These are phyloP conservation scores for Cyclotella distinguenda DNA, from an alignment of 108 stramenopile species.

Conservation along the genomic window DNA sequence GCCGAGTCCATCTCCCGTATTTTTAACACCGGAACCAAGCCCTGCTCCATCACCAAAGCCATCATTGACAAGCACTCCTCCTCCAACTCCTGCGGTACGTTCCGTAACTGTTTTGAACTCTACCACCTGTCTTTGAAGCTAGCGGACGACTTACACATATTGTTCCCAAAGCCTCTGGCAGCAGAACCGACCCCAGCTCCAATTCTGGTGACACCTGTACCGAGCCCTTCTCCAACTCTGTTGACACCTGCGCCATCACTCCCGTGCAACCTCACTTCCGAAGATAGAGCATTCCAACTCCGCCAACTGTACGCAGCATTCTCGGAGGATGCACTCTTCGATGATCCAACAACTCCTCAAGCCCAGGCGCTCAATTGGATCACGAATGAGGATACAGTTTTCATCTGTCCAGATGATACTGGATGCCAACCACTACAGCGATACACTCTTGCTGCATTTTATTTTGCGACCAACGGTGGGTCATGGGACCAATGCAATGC, in stretches of 20 bases:
- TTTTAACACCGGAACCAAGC: slow-evolving; percentile 1
- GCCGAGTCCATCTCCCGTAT: neutral
- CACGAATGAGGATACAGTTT: slow-evolving; percentile 49
- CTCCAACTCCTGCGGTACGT: neutral
- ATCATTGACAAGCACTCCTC: neutral
- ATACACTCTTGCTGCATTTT: slow-evolving; percentile 28
- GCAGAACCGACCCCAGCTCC: slow-evolving; percentile 12
- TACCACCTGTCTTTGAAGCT: too few relatives aligned
- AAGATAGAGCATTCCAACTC: slow-evolving; percentile 22
- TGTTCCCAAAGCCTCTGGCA: too few relatives aligned
- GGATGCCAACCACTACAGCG: slow-evolving; percentile 21
- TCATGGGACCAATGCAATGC: slow-evolving; percentile 65
- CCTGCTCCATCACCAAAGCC: slow-evolving; percentile 3
- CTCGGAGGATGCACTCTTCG: slow-evolving; percentile 17
- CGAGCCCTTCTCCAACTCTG: slow-evolving; percentile 6
- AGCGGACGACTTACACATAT: too few relatives aligned
- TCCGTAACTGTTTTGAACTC: too few relatives aligned
- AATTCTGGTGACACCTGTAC: neutral
- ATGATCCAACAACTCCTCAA: slow-evolving; percentile 47
- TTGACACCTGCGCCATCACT: slow-evolving; percentile 19
- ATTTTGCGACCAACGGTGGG: slow-evolving; percentile 26
- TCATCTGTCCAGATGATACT: slow-evolving; percentile 22
- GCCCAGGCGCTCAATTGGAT: slow-evolving; percentile 67
- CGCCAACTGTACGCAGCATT: slow-evolving; percentile 19
- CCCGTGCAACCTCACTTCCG: slow-evolving; percentile 30